phyloP scores from a whole-genome alignment of 345 rosid species.

The Microcos paniculata region DNA sequence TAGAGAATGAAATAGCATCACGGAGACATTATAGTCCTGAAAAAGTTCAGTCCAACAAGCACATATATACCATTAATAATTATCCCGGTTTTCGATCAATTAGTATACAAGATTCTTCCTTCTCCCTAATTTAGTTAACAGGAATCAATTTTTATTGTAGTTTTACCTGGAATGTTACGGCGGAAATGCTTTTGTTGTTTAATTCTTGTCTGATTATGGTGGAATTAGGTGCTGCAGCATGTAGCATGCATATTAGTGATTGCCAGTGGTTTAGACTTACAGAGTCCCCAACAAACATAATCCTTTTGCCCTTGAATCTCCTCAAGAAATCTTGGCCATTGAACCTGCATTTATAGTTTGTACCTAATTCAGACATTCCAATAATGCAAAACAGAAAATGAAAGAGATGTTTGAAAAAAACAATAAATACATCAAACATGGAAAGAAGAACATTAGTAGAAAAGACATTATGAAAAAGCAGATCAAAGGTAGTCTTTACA shows the following conservation, averaged over 20 bases:
- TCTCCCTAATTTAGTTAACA: no score
- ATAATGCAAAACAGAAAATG: neutral
- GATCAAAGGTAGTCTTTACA: neutral
- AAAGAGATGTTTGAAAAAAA: neutral
- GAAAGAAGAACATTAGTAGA: neutral
- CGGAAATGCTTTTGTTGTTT: slow-evolving; percentile 11
- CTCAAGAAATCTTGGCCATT: slow-evolving; percentile 43
- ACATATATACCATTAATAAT: no score
- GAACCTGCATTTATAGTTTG: slow-evolving; percentile 38
- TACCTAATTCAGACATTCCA: neutral
- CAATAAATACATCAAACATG: neutral
- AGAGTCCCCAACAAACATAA: slow-evolving; percentile 70
- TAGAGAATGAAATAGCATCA: slow-evolving; percentile 34
- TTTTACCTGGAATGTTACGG: slow-evolving; percentile 44
- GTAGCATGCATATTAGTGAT: slow-evolving; percentile 55
- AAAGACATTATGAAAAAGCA: neutral
- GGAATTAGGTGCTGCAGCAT: slow-evolving; percentile 49
- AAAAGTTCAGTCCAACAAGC: neutral
- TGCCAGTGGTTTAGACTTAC: slow-evolving; percentile 60
- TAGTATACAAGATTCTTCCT: no score
- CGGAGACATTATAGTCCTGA: slow-evolving; percentile 54
- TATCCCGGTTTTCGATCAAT: neutral
- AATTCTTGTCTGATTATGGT: slow-evolving; percentile 16
- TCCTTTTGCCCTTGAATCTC: slow-evolving; percentile 44
- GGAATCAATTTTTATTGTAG: neutral